Evolutionary conservation across 169 alveolate species (phyloP).

Genomic region (Neospora caninum): DNA sequence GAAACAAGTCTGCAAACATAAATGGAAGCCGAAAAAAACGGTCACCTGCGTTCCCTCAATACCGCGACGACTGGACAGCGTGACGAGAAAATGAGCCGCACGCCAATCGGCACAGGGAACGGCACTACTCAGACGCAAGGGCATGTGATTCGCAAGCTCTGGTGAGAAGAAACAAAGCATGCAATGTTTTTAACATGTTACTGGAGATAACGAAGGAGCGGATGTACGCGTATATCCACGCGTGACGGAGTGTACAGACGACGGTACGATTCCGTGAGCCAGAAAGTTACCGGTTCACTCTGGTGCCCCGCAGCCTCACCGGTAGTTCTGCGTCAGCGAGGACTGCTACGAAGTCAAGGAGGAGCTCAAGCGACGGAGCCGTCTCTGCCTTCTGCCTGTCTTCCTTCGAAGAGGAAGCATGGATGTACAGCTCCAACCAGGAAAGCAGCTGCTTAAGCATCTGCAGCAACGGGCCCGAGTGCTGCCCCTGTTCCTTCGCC

Average conservation of each 20-base stretch:
- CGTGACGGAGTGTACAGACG: too few relatives aligned
- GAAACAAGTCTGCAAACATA: neutral
- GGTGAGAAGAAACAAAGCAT: too few relatives aligned
- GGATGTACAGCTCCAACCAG: neutral
- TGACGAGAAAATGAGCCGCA: neutral
- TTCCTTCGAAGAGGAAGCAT: neutral
- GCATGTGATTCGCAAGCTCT: neutral
- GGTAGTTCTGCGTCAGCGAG: conserved; percentile 17
- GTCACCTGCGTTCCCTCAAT: neutral
- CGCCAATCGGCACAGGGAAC: neutral
- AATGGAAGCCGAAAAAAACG: neutral
- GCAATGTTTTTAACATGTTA: too few relatives aligned
- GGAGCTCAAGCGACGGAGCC: conserved; percentile 8
- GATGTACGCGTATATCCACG: too few relatives aligned
- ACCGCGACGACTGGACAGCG: neutral
- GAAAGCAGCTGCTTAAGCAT: neutral
- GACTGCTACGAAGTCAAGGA: conserved; percentile 13
- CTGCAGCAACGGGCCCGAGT: neutral
- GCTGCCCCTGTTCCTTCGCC: neutral
- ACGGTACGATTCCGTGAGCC: too few relatives aligned
- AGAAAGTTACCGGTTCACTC: too few relatives aligned
- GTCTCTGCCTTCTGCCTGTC: neutral
- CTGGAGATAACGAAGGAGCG: too few relatives aligned
- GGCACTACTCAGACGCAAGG: neutral
- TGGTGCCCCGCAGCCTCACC: neutral